phyloP scores from a whole-genome alignment of 2,329 filamentous ascomycete genomes.

The Raffaelea albimanens region DNA sequence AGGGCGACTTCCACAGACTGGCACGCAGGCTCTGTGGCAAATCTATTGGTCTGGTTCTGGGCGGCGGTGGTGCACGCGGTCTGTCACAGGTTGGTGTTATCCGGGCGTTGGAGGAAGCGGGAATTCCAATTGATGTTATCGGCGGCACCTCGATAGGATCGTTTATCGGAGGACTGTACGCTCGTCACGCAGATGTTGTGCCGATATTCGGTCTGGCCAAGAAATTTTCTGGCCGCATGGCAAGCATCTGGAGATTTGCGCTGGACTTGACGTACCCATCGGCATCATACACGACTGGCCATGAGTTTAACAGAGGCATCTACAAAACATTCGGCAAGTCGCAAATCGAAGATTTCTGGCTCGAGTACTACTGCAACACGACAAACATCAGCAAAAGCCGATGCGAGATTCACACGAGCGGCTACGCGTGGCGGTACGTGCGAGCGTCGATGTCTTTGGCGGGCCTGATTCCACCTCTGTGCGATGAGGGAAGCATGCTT shows the following conservation, averaged over 20 bases:
- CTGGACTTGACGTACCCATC: constrained; percentile 93
- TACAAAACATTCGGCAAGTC: constrained; percentile 97
- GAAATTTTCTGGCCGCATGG: constrained; percentile 98
- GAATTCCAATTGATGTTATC: constrained; percentile 89
- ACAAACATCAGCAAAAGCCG: constrained; percentile 96
- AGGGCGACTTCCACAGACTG: constrained; percentile 91
- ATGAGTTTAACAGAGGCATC: constrained; percentile 97
- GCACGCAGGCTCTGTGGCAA: constrained; percentile 86
- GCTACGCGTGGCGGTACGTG: constrained; percentile 96
- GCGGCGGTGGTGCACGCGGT: constrained; percentile 84
- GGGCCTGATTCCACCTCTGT: constrained; percentile 83
- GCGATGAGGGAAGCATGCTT: constrained; percentile 94
- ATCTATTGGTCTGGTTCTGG: constrained; percentile 86
- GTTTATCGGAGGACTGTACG: constrained; percentile 91
- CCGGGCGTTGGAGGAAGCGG: constrained; percentile 86
- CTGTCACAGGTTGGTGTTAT: constrained; percentile 93
- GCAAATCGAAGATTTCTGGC: constrained; percentile 98
- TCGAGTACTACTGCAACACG: constrained; percentile 98
- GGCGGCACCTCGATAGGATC: constrained; percentile 94
- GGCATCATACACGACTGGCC: constrained; percentile 92
- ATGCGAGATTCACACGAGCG: constrained; percentile 86
- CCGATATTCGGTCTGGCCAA: constrained; percentile 95
- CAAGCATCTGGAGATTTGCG: constrained; percentile 97
- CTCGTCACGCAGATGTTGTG: constrained; percentile 90
- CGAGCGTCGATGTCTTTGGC: constrained; percentile 95